Base-by-base conservation (phyloP, 139 green algal genomes). In the Chlorella sorokiniana region DNA sequence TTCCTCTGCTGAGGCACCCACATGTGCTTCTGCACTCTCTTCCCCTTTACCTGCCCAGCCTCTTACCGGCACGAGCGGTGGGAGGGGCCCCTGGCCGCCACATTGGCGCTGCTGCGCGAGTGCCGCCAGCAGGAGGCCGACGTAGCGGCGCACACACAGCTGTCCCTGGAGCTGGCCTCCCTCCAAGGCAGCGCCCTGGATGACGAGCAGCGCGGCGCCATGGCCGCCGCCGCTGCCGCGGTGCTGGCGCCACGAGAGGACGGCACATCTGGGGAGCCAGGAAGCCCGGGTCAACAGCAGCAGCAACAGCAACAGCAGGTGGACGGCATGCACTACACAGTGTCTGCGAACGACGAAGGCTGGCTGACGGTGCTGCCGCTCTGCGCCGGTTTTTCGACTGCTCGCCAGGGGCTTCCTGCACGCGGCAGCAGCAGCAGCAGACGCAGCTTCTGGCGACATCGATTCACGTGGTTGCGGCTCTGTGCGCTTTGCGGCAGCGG, bases 1-100 rank as follows among this genome's bases (percentile, higher is more conserved):
- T n/a, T n/a, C n/a, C n/a, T n/a, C n/a, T n/a, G n/a, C 10, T 74
- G 4, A 70, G n/a, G 4, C 35, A 33, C 22, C 40, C 14, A 10
- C 18, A 40, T 33, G 38, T n/a, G n/a, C n/a, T n/a, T n/a, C n/a
- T n/a, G n/a, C n/a, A n/a, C n/a, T n/a, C 29, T 8, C 8, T 16
- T 5, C n/a, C 51, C n/a, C 11, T 68, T 29, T 33, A 14, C 35
- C 11, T 35, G 27, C 70, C 25, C 79, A 88, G 82, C 35, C 10
- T 69, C 73, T 9, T 90, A 90, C 62, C 76, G 84, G 7, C 62
- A 68, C 25, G 78, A 89, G 62, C 29, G 80, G 23, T 91, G 87
- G 87, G 62, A 76, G 10, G 81, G 63, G 1, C 87, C 76, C 0
- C 76, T 91, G 70, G 71, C 73, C 8, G 48, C 31, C 0, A 63